Evolutionary conservation across 331 rosid species (phyloP).

Genomic region (Cucumis variabilis): DNA sequence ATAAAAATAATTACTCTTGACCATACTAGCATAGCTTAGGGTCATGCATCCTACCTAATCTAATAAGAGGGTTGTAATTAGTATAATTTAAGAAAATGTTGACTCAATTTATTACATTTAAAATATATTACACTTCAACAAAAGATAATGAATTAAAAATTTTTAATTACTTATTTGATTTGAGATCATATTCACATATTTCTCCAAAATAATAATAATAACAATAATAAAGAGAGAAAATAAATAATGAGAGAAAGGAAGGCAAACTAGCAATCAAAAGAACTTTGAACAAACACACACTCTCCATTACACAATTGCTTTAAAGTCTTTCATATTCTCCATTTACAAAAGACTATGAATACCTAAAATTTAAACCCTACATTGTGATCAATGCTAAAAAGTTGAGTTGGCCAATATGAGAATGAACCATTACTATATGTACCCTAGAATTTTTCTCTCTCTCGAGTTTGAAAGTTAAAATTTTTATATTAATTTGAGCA

Average conservation of each 20-base stretch:
- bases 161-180: no score
- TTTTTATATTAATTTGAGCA: no score
- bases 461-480: no score
- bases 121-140: no score
- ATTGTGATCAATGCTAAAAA: neutral
- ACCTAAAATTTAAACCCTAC: neutral
- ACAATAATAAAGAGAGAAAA: no score
- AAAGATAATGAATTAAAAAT: no score
- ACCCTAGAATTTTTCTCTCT: no score
- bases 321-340: conserved; percentile 14
- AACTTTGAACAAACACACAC: neutral
- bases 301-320: neutral
- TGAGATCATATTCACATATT: neutral
- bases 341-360: neutral
- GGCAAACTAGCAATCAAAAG: neutral
- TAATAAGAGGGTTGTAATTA: no score
- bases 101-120: no score
- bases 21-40: neutral
- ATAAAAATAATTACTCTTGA: neutral
- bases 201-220: no score
- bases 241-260: neutral
- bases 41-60: neutral
- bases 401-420: neutral
- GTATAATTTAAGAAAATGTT: no score
- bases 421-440: no score